Evolutionary conservation across 805 yeast species (phyloP).

Genomic region (Cyberlindnera galapagoensis): DNA sequence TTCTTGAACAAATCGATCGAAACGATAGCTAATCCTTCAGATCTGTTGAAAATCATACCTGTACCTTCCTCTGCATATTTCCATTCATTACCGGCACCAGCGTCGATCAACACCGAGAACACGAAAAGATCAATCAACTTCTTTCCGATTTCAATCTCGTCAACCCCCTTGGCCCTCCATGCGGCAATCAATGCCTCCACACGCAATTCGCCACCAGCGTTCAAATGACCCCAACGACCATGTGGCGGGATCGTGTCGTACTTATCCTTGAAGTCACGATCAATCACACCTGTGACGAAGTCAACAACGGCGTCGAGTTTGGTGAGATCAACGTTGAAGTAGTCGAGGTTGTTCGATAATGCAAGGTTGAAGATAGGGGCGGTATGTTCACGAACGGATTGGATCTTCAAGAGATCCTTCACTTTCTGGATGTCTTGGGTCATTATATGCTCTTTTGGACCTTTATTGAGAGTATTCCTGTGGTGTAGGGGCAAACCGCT

Average conservation of each 20-base stretch:
- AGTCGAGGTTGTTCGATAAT: constrained; percentile 28
- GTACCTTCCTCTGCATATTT: constrained; percentile 33
- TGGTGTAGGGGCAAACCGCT: no score
- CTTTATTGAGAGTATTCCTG: no score
- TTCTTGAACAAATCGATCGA: constrained; percentile 45
- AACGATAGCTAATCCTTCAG: constrained; percentile 63
- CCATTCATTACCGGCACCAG: constrained; percentile 65
- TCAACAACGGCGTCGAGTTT: constrained; percentile 37
- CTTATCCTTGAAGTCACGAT: constrained; percentile 37
- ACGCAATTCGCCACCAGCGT: constrained; percentile 41
- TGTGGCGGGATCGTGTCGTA: constrained; percentile 51
- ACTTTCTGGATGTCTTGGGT: constrained; percentile 4
- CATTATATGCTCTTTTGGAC: no score
- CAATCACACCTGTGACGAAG: constrained; percentile 36
- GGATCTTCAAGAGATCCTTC: constrained; percentile 39
- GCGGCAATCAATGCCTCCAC: constrained; percentile 34
- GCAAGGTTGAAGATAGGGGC: constrained; percentile 37
- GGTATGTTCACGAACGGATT: constrained; percentile 50
- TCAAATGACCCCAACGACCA: constrained; percentile 63
- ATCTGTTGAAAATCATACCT: constrained; percentile 32
- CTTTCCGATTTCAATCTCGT: constrained; percentile 41
- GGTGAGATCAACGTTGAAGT: constrained; percentile 40
- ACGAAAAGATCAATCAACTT: constrained; percentile 52
- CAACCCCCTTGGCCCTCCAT: constrained; percentile 30
- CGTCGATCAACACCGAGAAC: constrained; percentile 57